Conservation (phyloP, 2,329 filamentous ascomycete genomes). For the Phaeosphaeriaceae sp. region DNA sequence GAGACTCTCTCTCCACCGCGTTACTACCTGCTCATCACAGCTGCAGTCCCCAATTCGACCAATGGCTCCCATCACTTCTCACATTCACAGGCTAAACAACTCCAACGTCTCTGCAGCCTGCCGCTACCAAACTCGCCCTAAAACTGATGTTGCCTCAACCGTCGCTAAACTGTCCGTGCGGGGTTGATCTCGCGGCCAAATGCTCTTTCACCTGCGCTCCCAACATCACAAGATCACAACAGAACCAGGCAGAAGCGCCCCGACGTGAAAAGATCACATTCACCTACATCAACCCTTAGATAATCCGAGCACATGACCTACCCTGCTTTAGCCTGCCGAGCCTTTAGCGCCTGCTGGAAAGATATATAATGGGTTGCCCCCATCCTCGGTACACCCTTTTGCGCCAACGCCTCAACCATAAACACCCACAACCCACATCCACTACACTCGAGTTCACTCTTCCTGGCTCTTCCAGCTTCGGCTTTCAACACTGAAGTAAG, state of each 20-base stretch:
- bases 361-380: not conserved
- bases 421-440: not conserved
- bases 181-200: slow-evolving; percentile 1
- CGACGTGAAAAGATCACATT: not conserved
- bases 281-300: not conserved
- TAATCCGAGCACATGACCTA: not conserved
- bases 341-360: not conserved
- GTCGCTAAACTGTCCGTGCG: slow-evolving; percentile 4
- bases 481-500: not conserved
- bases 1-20: not conserved
- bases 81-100: not conserved
- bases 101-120: not conserved
- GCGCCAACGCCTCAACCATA: slow-evolving; percentile 1
- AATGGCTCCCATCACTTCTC: not conserved
- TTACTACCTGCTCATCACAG: not conserved
- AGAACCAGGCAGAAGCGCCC: slow-evolving; percentile 5
- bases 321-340: not conserved
- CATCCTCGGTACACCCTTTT: not conserved
- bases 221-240: slow-evolving; percentile 1
- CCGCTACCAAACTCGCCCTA: not conserved
- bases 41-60: not conserved
- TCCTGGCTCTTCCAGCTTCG: not conserved
- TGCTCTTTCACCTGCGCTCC: slow-evolving; percentile 2
- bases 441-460: not conserved
- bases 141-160: not conserved